Percentiles rank a stretch among this genome's conserved stretches.
Conservation (phyloP, 1,284 basidiomycete species). For the Wallemia ichthyophaga region DNA sequence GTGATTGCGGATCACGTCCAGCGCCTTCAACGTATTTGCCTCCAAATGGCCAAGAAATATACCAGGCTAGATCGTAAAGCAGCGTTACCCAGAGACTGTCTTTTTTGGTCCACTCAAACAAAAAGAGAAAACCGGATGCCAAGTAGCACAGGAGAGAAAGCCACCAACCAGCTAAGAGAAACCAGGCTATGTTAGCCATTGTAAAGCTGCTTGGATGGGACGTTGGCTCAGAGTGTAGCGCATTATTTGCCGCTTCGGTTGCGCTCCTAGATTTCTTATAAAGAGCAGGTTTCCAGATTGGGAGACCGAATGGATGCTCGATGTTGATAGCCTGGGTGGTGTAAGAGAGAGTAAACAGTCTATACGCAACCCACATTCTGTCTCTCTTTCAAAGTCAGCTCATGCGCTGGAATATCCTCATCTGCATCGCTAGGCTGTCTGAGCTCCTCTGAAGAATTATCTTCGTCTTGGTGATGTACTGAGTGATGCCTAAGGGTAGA, state of each 20-base stretch:
- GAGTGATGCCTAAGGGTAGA: background rate
- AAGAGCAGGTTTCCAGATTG: constrained; percentile 96
- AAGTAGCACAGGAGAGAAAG: constrained; percentile 42
- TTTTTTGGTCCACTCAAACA: constrained; percentile 32
- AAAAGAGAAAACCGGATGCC: constrained; percentile 19
- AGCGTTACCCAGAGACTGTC: constrained; percentile 36
- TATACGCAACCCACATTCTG: constrained; percentile 62
- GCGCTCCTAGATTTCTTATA: constrained; percentile 96
- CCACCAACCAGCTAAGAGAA: constrained; percentile 68
- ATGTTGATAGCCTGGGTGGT: constrained; percentile 56
- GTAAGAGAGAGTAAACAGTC: too few relatives aligned
- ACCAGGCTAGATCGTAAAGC: constrained; percentile 75
- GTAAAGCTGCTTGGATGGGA: constrained; percentile 71
- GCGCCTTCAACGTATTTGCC: constrained; percentile 82
- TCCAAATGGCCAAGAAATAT: constrained; percentile 85
- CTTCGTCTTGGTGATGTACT: background rate
- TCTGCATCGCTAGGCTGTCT: constrained; percentile 7
- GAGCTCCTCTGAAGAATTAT: background rate
- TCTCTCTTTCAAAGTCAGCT: constrained; percentile 68
- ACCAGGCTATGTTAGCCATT: constrained; percentile 70
- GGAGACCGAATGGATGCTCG: constrained; percentile 94
- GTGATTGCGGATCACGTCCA: constrained; percentile 14
- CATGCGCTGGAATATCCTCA: constrained; percentile 13
- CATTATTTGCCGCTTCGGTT: constrained; percentile 80
- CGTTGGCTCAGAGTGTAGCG: constrained; percentile 68